Base-by-base conservation (phyloP, 305 asterid species). In the Salvia sclarea region DNA sequence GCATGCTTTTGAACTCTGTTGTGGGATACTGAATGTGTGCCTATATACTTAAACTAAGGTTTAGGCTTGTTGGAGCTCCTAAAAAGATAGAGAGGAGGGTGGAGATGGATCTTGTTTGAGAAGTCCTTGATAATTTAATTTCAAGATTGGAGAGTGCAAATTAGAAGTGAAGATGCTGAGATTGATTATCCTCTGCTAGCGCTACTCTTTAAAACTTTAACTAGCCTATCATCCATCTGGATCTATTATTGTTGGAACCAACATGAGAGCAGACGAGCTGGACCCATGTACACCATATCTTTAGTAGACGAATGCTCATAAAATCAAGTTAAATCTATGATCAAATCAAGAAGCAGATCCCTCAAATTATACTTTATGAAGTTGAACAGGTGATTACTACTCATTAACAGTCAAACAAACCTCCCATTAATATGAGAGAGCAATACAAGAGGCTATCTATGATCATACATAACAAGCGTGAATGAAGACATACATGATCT, bases 401-500 rank as follows among this genome's bases (percentile, higher is more conserved):
- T 28, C 44, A 55, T 25, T 22, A 7, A 50, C 6, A 49, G 47
- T 5, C 37, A 35, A 58, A 55, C 21, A n/a, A 28, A 37, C 22
- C 58, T 21, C 43, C 24, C 41, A 16, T 20, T 54, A 43, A 64
- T 16, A 45, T 8, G 18, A 68, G 48, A 16, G 57, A 43, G 52
- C 56, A 43, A 58, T 59, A 40, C 57, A 73, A 54, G 4, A 66
- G 33, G 41, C 20, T 57, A 52, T 38, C 41, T 61, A 54, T 13
- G 53, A 71, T 22, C 45, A 47, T 48, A 6, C 8, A 52, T 18
- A 50, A 73, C 31, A 70, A 10, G 60, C 65, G 66, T 41, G 44
- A 37, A 71, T 10, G 56, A 59, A 52, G 76, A 57, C 24, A 11
- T 37, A 53, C 41, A 49, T 48, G 47, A 47, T 45, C 56, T 63